Evolutionary conservation across 2,329 filamentous ascomycete genomes (phyloP).

Genomic region (Pseudonectria foliicola): DNA sequence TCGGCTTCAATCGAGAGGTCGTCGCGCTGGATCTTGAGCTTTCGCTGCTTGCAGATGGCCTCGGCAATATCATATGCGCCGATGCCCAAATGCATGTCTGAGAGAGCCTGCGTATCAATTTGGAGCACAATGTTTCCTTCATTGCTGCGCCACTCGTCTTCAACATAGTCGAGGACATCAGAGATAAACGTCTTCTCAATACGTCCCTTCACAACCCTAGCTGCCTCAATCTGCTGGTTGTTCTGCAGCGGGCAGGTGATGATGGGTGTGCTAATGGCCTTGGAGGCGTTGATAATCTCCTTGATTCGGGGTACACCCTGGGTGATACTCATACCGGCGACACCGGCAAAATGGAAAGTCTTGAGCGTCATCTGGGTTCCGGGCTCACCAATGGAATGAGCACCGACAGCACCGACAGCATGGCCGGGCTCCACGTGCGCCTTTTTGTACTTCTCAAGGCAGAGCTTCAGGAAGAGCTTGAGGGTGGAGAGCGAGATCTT

Average conservation of each 20-base stretch:
- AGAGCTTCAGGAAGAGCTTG: slow-evolving; percentile 68
- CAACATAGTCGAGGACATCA: slow-evolving; percentile 73
- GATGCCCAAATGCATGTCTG: slow-evolving; percentile 76
- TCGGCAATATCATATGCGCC: slow-evolving; percentile 63
- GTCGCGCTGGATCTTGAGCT: slow-evolving; percentile 64
- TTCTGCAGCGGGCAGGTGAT: slow-evolving; percentile 82
- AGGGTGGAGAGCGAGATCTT: slow-evolving; percentile 76
- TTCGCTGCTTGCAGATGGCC: slow-evolving; percentile 74
- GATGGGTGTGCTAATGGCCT: slow-evolving; percentile 86
- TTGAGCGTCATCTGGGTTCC: slow-evolving; percentile 99
- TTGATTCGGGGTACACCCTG: slow-evolving; percentile 99
- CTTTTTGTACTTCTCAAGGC: slow-evolving; percentile 82
- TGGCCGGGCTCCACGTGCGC: slow-evolving; percentile 92
- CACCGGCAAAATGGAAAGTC: slow-evolving; percentile 99
- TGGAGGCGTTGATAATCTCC: slow-evolving; percentile 99
- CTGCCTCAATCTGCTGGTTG: slow-evolving; percentile 65
- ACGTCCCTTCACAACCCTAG: slow-evolving; percentile 83
- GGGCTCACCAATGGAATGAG: slow-evolving; percentile 95
- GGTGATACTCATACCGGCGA: slow-evolving; percentile 98
- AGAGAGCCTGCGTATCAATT: slow-evolving; percentile 72
- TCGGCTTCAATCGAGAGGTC: slow-evolving; percentile 56
- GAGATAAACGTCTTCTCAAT: slow-evolving; percentile 92
- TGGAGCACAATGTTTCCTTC: slow-evolving; percentile 72
- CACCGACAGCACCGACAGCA: slow-evolving; percentile 90
- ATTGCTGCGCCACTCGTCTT: slow-evolving; percentile 79